phyloP scores from a whole-genome alignment of 164 flowering plant species.

The Vitis vinifera region DNA sequence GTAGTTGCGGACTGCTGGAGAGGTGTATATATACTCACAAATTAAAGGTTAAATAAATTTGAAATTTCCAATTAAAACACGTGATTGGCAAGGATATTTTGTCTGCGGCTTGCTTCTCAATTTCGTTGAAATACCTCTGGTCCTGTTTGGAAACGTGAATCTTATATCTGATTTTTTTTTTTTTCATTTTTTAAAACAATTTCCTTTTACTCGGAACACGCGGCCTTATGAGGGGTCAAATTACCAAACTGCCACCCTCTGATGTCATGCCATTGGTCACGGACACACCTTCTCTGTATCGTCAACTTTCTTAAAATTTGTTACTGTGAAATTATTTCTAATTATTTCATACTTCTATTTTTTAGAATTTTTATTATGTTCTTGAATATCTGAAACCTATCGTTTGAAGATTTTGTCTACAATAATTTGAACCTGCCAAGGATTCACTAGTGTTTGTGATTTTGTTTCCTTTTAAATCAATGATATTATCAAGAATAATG shows the following conservation, averaged over 20 bases:
- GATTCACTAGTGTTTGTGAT: too few species aligned
- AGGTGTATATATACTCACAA: conserved; percentile 1
- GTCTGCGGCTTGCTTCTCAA: not conserved
- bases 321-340: too few species aligned
- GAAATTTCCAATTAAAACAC: conserved; percentile 16
- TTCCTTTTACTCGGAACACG: not conserved
- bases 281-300: too few species aligned
- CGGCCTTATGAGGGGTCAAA: not conserved
- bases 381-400: too few species aligned
- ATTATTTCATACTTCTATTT: too few species aligned
- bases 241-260: not conserved
- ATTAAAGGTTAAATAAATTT: not conserved
- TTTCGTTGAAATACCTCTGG: not conserved
- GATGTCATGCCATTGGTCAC: not conserved
- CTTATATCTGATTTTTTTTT: not conserved
- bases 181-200: too few species aligned
- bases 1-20: not conserved
- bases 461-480: too few species aligned
- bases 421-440: too few species aligned
- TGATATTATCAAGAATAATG: too few species aligned
- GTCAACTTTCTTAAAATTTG: too few species aligned
- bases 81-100: conserved; percentile 20
- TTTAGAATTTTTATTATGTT: too few species aligned
- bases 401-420: too few species aligned
- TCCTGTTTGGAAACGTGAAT: conserved; percentile 16